A percentile compares a stretch with the other conserved stretches of the same genome.
These are phyloP conservation scores for Dictyostelium intermedium DNA, from an alignment of 78 protist genomes.

Conservation along the genomic window DNA sequence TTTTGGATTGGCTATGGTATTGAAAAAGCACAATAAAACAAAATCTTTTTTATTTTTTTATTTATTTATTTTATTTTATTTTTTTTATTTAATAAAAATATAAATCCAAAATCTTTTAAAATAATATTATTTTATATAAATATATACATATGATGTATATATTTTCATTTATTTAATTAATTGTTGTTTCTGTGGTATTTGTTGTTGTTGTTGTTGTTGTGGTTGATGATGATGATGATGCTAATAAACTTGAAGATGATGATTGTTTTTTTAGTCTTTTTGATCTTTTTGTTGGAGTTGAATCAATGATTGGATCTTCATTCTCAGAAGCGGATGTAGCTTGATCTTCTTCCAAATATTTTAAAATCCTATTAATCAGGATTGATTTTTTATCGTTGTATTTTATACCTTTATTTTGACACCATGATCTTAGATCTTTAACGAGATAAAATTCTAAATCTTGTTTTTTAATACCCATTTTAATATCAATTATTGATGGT, in stretches of 20 bases:
- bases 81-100: background rate
- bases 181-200: background rate
- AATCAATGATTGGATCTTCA: background rate
- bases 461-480: constrained; percentile 15
- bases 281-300: background rate
- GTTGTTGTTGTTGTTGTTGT: background rate
- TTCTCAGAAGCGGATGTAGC: constrained; percentile 4
- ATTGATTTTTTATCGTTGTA: constrained; percentile 14
- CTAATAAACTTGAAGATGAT: background rate
- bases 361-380: background rate
- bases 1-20: constrained; percentile 81
- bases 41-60: background rate
- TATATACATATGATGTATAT: too few relatives aligned
- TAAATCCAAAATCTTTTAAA: too few relatives aligned
- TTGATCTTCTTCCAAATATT: background rate
- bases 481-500: constrained; percentile 13
- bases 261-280: background rate
- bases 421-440: constrained; percentile 1
- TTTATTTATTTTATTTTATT: background rate
- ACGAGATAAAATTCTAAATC: background rate
- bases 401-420: background rate
- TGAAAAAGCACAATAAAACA: background rate
- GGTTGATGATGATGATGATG: background rate
- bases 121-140: too few relatives aligned
- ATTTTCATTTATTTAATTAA: background rate